Conservation (phyloP, 805 yeast species). For the Yarrowia sp. region DNA sequence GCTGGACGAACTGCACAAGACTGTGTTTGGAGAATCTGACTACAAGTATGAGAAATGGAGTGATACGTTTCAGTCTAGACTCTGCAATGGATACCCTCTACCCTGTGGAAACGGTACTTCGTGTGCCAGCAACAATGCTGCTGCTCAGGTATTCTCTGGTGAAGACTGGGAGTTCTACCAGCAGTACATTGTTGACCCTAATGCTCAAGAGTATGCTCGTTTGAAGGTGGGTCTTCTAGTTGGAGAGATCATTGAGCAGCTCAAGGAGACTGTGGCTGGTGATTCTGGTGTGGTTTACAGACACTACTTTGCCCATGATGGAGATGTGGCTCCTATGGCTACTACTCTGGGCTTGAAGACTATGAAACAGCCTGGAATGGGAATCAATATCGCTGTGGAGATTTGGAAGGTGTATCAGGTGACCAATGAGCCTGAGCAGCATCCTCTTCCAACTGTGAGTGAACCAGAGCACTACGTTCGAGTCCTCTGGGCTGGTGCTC, state of each 20-base stretch:
- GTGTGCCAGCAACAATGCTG: constrained; percentile 38
- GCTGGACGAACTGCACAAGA: neutral
- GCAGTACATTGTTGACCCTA: constrained; percentile 32
- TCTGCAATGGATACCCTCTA: constrained; percentile 42
- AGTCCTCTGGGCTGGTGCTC: constrained; percentile 41
- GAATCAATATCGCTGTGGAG: neutral
- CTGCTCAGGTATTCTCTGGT: constrained; percentile 44
- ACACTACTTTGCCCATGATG: constrained; percentile 48
- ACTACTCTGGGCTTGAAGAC: constrained; percentile 40
- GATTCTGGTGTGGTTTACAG: constrained; percentile 37
- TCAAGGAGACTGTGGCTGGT: constrained; percentile 38
- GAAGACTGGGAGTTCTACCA: constrained; percentile 47
- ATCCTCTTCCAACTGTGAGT: neutral
- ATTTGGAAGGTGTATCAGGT: neutral
- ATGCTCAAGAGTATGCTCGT: constrained; percentile 41
- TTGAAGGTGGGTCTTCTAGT: constrained; percentile 43
- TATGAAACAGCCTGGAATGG: constrained; percentile 39
- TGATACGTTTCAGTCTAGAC: constrained; percentile 44
- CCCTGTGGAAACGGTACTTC: constrained; percentile 37
- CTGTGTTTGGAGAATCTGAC: constrained; percentile 3
- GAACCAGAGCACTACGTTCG: neutral
- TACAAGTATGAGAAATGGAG: constrained; percentile 41
- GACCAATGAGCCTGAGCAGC: neutral
- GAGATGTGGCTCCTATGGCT: constrained; percentile 41
- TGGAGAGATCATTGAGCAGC: constrained; percentile 40